Conservation (phyloP, 164 flowering plant genomes). For the Cinnamomum chago region DNA sequence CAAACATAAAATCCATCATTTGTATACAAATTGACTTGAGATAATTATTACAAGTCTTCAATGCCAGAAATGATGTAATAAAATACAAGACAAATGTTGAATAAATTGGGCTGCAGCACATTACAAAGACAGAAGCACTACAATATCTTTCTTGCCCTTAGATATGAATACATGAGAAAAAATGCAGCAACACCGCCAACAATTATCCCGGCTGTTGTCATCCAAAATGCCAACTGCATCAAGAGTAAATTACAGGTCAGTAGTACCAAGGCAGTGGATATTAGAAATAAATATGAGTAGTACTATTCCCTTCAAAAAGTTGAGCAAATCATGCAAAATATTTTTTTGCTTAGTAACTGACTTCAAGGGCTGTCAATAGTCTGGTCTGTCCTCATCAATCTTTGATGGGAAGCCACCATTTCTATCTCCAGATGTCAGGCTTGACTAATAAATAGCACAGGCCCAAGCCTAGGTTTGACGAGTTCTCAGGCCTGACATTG, state of each 20-base stretch:
- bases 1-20: background rate
- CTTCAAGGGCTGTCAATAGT: background rate
- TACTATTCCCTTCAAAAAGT: no score
- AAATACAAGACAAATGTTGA: background rate
- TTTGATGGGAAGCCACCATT: background rate
- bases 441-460: background rate
- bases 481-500: background rate
- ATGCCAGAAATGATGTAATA: background rate
- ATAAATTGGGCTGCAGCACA: background rate
- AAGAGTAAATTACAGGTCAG: conserved; percentile 6
- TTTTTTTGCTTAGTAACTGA: no score
- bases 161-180: conserved; percentile 71
- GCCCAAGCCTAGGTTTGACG: background rate
- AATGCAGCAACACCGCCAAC: conserved; percentile 73
- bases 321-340: background rate
- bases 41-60: no score
- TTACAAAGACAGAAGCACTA: conserved; percentile 15
- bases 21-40: background rate
- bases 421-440: background rate
- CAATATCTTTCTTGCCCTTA: conserved; percentile 65
- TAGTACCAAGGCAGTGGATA: background rate
- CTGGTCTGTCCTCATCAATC: background rate
- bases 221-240: conserved; percentile 91
- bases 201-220: conserved; percentile 79
- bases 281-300: background rate